A percentile compares a stretch with the other conserved stretches of the same genome.
These are phyloP conservation scores for Ogataea minuta DNA, from an alignment of 805 yeast genomes.

Conservation along the genomic window DNA sequence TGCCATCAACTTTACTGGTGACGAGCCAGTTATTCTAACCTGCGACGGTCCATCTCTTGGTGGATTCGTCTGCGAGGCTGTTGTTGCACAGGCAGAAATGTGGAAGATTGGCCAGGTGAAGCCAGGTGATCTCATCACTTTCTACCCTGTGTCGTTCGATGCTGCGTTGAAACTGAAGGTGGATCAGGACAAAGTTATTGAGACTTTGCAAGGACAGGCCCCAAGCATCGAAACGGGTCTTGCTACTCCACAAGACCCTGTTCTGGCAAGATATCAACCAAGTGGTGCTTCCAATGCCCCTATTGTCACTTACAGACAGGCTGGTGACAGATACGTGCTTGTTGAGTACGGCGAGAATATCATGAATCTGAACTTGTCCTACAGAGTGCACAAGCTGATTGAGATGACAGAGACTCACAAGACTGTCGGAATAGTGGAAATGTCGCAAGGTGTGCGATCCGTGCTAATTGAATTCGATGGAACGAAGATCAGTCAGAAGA, in stretches of 20 bases:
- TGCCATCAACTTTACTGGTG: conserved; percentile 97
- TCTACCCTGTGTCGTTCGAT: conserved; percentile 72
- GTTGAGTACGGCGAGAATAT: conserved; percentile 90
- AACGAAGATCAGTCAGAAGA: conserved; percentile 54
- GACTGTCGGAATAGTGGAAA: conserved; percentile 82
- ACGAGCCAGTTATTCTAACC: conserved; percentile 94
- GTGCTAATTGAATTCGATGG: conserved; percentile 86
- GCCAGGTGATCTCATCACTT: conserved; percentile 85
- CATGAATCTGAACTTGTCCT: conserved; percentile 81
- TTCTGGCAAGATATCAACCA: conserved; percentile 52
- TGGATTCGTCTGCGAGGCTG: conserved; percentile 96
- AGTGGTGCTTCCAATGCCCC: conserved; percentile 52
- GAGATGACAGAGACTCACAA: conserved; percentile 63
- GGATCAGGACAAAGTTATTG: conserved; percentile 57
- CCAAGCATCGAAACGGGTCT: conserved; percentile 35
- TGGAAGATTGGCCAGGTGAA: conserved; percentile 98
- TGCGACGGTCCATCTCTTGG: conserved; percentile 98
- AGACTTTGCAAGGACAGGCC: conserved; percentile 40
- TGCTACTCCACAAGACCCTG: conserved; percentile 62
- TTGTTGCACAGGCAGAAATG: conserved; percentile 92
- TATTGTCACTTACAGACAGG: conserved; percentile 83
- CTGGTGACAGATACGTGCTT: conserved; percentile 91
- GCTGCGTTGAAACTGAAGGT: conserved; percentile 64
- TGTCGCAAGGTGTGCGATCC: conserved; percentile 97
- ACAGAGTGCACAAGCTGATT: conserved; percentile 80